Base-by-base conservation (phyloP, 2,329 filamentous ascomycete genomes). In the Xylaria sp. region DNA sequence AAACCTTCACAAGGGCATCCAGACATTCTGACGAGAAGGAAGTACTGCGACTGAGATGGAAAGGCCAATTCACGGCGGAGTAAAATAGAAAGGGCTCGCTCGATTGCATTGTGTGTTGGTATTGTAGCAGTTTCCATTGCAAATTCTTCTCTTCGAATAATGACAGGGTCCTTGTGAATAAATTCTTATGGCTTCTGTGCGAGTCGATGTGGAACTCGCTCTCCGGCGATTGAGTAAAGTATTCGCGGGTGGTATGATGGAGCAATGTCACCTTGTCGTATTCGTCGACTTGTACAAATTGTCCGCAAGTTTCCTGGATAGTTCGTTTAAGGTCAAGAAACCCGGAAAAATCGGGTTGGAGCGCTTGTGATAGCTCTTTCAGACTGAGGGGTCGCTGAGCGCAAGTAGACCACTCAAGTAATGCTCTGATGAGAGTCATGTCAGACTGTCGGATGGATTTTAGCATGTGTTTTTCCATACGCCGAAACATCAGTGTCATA, bases 401-500 rank as follows among this genome's bases (percentile, higher is more conserved):
- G 43, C 65, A 69, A 7, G 57, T 68, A 15, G 66, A 63, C 70
- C 70, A 72, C 13, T 55, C 45, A 30, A 72, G 62, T 9, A 72
- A 46, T 13, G 45, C 36, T 9, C 36, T 53, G 0, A 68, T 60
- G 13, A 72, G 53, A 1, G 57, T 25, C 4, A 30, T 56, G 13
- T 72, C 69, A 8, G 62, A 66, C 9, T 30, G 15, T 3, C 57
- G 43, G 10, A 43, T 39, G 9, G 69, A 67, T 9, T 46, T 18
- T 0, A 45, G 45, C 4, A 72, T 39, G 12, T 61, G 46, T 2
- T 30, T 53, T 28, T 66, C 69, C 69, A 72, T 71, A 8, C 67
- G 58, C 5, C 53, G 58, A 30, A 71, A 72, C 23, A 72, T 52
- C 0, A 65, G 66, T 6, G 76, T 72, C 77, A 80, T 79, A 1